Percentiles rank a stretch among this genome's conserved stretches.
phyloP scores from a whole-genome alignment of 371 early-diverging fungal species.

The Syncephalastrum sp. region DNA sequence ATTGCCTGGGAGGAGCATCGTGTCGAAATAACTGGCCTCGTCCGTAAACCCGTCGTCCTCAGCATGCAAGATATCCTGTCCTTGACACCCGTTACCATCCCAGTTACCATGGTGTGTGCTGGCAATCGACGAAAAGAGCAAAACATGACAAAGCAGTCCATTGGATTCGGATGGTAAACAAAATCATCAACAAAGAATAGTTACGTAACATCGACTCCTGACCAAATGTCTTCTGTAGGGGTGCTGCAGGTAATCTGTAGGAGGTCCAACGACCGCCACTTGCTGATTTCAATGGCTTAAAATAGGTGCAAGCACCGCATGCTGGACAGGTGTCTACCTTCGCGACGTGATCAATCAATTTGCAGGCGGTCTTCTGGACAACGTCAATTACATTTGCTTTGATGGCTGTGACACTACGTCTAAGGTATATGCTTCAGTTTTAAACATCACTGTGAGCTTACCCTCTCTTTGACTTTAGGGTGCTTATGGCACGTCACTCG shows the following conservation, averaged over 20 bases:
- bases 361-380: constrained; percentile 47
- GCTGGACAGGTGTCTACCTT: constrained; percentile 81
- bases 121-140: constrained; percentile 85
- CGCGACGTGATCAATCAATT: constrained; percentile 65
- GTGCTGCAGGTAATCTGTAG: constrained; percentile 13
- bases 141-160: constrained; percentile 70
- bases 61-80: constrained; percentile 58
- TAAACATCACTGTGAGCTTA: background rate
- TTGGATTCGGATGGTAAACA: constrained; percentile 70
- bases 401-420: constrained; percentile 64
- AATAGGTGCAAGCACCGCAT: constrained; percentile 73
- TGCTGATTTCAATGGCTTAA: background rate
- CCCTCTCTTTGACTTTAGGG: constrained; percentile 27
- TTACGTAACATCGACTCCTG: no score
- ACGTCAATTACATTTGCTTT: constrained; percentile 68
- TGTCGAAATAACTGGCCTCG: constrained; percentile 45
- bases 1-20: constrained; percentile 45
- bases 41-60: constrained; percentile 44
- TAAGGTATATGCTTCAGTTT: constrained; percentile 23
- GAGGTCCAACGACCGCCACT: background rate
- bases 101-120: constrained; percentile 73
- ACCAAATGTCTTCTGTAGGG: constrained; percentile 4
- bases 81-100: constrained; percentile 46
- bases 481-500: constrained; percentile 78
- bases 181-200: no score